Conservation (phyloP, 148 eudicot species). For the Camellia lanceoleosa region DNA sequence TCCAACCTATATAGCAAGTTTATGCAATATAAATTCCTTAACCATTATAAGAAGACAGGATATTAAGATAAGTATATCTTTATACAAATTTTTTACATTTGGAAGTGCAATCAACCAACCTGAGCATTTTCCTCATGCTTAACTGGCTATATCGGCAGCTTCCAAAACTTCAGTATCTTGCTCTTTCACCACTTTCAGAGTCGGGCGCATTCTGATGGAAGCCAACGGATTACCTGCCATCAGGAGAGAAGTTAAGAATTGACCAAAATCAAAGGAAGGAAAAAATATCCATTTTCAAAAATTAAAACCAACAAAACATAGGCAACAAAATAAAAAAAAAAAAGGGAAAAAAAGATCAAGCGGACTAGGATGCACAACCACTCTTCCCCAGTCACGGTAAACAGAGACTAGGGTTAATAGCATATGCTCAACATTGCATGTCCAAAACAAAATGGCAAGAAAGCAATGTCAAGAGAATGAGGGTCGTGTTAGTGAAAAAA, state of each 20-base stretch:
- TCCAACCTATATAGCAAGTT: neutral
- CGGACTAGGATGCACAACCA: neutral
- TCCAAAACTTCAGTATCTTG: constrained; percentile 19
- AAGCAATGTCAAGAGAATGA: neutral
- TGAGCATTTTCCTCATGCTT: constrained; percentile 12
- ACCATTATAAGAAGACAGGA: neutral
- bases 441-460: neutral
- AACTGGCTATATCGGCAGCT: constrained; percentile 19
- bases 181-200: constrained; percentile 32
- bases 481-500: neutral
- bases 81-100: neutral
- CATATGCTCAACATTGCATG: neutral
- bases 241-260: constrained; percentile 8
- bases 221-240: constrained; percentile 33
- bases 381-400: neutral
- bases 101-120: constrained; percentile 12
- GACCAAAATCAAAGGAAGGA: neutral
- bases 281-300: too few relatives aligned
- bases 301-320: neutral
- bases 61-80: neutral
- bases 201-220: constrained; percentile 33
- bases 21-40: neutral
- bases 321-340: neutral
- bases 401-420: neutral
- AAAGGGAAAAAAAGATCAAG: too few relatives aligned